Conservation (phyloP, 306 rosid genomes). For the Cucurbita moschata region DNA sequence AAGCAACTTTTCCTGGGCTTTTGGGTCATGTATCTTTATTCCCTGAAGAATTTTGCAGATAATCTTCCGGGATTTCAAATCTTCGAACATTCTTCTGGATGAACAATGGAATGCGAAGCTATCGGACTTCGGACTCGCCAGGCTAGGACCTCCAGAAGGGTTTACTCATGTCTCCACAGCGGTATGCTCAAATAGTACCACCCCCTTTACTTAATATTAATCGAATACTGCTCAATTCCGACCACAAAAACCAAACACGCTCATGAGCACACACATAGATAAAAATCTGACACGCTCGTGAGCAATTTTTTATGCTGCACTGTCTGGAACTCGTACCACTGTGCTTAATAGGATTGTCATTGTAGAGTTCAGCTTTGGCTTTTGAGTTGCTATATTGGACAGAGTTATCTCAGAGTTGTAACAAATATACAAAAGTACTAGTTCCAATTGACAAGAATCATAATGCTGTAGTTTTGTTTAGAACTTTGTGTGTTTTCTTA, state of each 20-base stretch:
- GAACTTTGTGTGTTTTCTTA: background rate
- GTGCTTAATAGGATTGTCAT: background rate
- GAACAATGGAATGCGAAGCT: conserved; percentile 95
- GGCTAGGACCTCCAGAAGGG: conserved; percentile 94
- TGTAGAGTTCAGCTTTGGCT: background rate
- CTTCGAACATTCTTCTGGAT: conserved; percentile 88
- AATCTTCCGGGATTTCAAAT: conserved; percentile 93
- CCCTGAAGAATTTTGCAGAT: conserved; percentile 25
- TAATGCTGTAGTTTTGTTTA: conserved; percentile 2
- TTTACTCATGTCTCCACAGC: conserved; percentile 92
- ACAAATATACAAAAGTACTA: background rate
- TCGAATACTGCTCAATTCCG: background rate
- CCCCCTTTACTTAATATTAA: background rate
- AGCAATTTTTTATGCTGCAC: background rate
- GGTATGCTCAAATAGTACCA: conserved; percentile 36
- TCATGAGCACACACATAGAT: background rate
- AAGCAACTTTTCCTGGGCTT: background rate
- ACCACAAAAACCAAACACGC: background rate
- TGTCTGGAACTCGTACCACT: background rate
- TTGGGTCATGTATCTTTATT: background rate
- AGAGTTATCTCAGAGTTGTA: background rate
- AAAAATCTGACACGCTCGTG: background rate
- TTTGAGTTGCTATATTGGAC: background rate
- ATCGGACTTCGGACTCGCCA: conserved; percentile 88
- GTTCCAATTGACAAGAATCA: background rate